These are phyloP conservation scores for Pyrenophora graminea DNA, from an alignment of 2,329 filamentous ascomycete species.

Conservation along the genomic window DNA sequence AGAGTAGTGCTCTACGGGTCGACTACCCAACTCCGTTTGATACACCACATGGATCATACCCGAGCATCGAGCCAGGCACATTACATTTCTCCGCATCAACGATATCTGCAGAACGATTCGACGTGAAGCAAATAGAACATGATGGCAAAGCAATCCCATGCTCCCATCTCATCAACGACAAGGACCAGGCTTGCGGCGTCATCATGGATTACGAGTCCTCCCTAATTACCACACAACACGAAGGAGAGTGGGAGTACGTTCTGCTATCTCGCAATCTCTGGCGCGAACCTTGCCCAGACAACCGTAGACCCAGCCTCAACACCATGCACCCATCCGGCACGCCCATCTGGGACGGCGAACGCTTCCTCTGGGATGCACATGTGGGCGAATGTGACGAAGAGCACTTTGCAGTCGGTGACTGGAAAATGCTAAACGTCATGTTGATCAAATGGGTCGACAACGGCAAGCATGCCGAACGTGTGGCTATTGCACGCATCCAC, in stretches of 20 bases:
- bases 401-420: constrained; percentile 27
- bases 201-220: constrained; percentile 37
- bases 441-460: constrained; percentile 33
- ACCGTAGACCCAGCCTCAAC: constrained; percentile 14
- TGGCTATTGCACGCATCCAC: constrained; percentile 40
- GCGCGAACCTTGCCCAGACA: constrained; percentile 20
- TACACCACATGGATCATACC: constrained; percentile 25
- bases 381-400: constrained; percentile 34
- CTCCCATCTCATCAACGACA: constrained; percentile 30
- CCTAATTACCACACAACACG: constrained; percentile 23
- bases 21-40: constrained; percentile 35
- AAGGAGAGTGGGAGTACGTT: constrained; percentile 34
- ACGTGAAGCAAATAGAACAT: constrained; percentile 30
- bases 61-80: constrained; percentile 23
- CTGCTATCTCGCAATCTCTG: constrained; percentile 36
- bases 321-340: constrained; percentile 40
- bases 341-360: constrained; percentile 36
- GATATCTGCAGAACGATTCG: constrained; percentile 34
- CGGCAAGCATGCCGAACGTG: constrained; percentile 30
- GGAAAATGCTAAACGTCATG: constrained; percentile 43
- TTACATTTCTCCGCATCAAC: constrained; percentile 33
- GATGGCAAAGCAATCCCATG: constrained; percentile 27
- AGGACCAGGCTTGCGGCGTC: constrained; percentile 33
- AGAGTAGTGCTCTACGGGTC: constrained; percentile 26
- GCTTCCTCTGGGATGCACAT: constrained; percentile 36